Percentiles rank a stretch among this genome's conserved stretches.
Conservation (phyloP, 352 stramenopile genomes). For the Blastocystis sp. region DNA sequence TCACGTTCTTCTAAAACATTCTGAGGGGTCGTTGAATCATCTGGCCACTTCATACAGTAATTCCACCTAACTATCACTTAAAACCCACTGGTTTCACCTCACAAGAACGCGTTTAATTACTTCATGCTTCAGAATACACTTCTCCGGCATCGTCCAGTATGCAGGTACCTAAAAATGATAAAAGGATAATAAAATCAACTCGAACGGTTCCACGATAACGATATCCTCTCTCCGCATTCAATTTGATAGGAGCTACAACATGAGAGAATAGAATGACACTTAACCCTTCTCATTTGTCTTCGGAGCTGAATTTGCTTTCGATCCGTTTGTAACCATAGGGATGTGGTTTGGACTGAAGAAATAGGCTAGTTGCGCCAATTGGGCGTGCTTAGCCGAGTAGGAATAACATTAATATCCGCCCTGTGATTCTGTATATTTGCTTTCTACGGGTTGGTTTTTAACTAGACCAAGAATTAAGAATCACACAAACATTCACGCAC, state of each 20-base stretch:
- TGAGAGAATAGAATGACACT: neutral
- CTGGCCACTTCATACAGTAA: slow-evolving; percentile 67
- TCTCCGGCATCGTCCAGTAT: neutral
- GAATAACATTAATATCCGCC: too few relatives aligned
- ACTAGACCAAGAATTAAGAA: too few relatives aligned
- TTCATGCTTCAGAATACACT: slow-evolving; percentile 59
- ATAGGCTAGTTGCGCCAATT: neutral
- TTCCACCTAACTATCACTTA: slow-evolving; percentile 45
- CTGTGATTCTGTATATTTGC: neutral
- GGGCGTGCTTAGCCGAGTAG: too few relatives aligned
- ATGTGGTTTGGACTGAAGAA: neutral
- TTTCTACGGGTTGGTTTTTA: too few relatives aligned
- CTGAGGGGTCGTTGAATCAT: slow-evolving; percentile 13
- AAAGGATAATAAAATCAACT: neutral
- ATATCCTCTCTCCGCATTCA: neutral
- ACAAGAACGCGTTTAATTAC: slow-evolving; percentile 58
- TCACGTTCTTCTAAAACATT: slow-evolving; percentile 28
- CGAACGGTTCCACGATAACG: slow-evolving; percentile 23
- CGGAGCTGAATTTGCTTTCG: neutral
- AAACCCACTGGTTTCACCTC: neutral
- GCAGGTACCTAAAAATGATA: slow-evolving; percentile 20
- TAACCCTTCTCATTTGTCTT: slow-evolving; percentile 12
- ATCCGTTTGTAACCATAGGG: slow-evolving; percentile 15
- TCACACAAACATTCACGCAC: too few relatives aligned
- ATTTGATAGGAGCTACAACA: neutral